phyloP scores from a whole-genome alignment of 495 filamentous ascomycete species.

The Penicillium simplicissimum region DNA sequence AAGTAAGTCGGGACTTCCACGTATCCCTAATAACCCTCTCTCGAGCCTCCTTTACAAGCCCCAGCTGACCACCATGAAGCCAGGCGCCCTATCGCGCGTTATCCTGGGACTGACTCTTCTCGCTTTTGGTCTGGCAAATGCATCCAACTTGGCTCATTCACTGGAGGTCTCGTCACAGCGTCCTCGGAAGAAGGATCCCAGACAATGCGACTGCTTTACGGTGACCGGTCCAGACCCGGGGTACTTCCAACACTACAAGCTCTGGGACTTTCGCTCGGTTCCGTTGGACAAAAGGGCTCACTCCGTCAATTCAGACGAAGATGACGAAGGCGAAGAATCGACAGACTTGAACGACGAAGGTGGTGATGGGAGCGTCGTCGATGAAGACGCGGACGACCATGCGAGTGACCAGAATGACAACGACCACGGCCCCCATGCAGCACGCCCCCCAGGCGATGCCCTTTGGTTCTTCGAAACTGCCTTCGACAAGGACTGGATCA shows the following conservation, averaged over 20 bases:
- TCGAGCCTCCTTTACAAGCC: not conserved
- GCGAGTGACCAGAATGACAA: conserved; percentile 30
- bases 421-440: not conserved
- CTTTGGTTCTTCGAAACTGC: conserved; percentile 36
- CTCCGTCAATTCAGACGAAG: conserved; percentile 22
- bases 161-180: not conserved
- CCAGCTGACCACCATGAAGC: conserved; percentile 19
- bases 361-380: conserved; percentile 3
- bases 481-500: conserved; percentile 55
- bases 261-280: conserved; percentile 65
- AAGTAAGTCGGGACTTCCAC: not conserved
- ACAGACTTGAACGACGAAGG: conserved; percentile 35
- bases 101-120: conserved; percentile 7
- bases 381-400: conserved; percentile 37
- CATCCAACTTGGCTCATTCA: not conserved
- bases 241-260: conserved; percentile 64
- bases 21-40: not conserved
- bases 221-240: conserved; percentile 41
- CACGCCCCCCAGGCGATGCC: conserved; percentile 6
- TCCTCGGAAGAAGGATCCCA: conserved; percentile 12
- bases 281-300: conserved; percentile 21
- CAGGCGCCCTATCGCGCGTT: not conserved
- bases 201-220: conserved; percentile 42
- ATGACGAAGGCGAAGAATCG: conserved; percentile 44
- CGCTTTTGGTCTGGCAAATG: conserved; percentile 4